These are phyloP conservation scores for Ogataea nakhonphanomensis DNA, from an alignment of 805 yeast species.

Conservation along the genomic window DNA sequence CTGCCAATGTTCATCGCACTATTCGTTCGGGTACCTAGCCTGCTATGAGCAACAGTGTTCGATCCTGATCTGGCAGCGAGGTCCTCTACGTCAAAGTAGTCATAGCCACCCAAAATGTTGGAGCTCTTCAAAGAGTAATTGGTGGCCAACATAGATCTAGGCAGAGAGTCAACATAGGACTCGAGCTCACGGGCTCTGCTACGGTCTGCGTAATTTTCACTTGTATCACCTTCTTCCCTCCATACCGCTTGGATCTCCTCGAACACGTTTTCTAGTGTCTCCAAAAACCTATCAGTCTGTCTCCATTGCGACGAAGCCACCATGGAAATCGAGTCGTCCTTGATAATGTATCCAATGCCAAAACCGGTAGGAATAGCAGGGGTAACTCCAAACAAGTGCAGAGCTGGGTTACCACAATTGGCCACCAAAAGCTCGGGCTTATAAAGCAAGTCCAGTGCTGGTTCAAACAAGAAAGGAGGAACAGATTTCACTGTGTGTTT, in stretches of 20 bases:
- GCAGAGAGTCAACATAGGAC: slow-evolving; percentile 30
- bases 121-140: slow-evolving; percentile 28
- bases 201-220: slow-evolving; percentile 8
- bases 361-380: slow-evolving; percentile 58
- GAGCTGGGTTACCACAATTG: slow-evolving; percentile 60
- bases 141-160: slow-evolving; percentile 31
- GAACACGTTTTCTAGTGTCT: slow-evolving; percentile 48
- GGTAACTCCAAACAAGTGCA: slow-evolving; percentile 56
- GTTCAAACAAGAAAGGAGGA: slow-evolving; percentile 47
- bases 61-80: slow-evolving; percentile 43
- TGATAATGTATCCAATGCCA: slow-evolving; percentile 55
- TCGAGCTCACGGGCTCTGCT: slow-evolving; percentile 26
- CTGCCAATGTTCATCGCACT: slow-evolving; percentile 21
- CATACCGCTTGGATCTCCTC: slow-evolving; percentile 41
- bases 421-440: slow-evolving; percentile 40
- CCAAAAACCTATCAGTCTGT: slow-evolving; percentile 53
- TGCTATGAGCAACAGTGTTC: slow-evolving; percentile 27
- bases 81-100: slow-evolving; percentile 57
- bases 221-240: slow-evolving; percentile 21
- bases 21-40: slow-evolving; percentile 26
- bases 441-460: slow-evolving; percentile 32
- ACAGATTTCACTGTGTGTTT: slow-evolving; percentile 26
- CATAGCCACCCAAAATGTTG: slow-evolving; percentile 54
- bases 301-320: slow-evolving; percentile 61
- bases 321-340: slow-evolving; percentile 45